Evolutionary conservation across 2,329 filamentous ascomycete species (phyloP).

Genomic region (Periconia digitata): DNA sequence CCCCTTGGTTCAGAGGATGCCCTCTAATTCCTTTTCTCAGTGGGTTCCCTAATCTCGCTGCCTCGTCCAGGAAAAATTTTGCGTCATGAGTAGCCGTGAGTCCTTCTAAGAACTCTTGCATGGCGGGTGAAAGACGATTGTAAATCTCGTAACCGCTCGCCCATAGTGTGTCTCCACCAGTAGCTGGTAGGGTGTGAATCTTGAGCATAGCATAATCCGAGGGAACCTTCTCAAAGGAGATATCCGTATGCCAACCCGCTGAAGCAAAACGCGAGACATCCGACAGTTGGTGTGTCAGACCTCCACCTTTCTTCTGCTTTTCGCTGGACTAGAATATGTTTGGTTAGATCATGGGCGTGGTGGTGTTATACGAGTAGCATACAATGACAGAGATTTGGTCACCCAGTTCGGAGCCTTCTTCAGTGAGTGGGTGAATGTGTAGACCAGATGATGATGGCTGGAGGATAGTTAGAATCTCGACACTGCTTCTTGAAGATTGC

Average conservation of each 20-base stretch:
- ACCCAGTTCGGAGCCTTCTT: conserved; percentile 45
- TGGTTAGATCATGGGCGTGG: background rate
- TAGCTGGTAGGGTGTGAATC: conserved; percentile 36
- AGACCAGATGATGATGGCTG: conserved; percentile 30
- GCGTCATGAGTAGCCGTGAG: conserved; percentile 50
- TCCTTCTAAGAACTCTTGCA: conserved; percentile 52
- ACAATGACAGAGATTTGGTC: conserved; percentile 45
- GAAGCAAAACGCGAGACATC: conserved; percentile 42
- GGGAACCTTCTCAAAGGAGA: conserved; percentile 45
- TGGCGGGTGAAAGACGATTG: conserved; percentile 52
- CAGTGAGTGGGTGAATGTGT: conserved; percentile 46
- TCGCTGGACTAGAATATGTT: conserved; percentile 7
- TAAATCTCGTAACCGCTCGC: conserved; percentile 50
- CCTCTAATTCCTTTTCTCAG: conserved; percentile 42
- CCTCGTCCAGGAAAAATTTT: conserved; percentile 32
- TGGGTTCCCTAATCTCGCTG: conserved; percentile 27
- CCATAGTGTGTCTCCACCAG: conserved; percentile 42
- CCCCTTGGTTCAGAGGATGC: conserved; percentile 57
- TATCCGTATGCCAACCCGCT: conserved; percentile 56
- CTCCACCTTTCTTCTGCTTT: conserved; percentile 33
- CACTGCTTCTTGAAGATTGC: background rate
- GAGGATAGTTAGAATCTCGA: conserved; percentile 3
- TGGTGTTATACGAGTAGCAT: conserved; percentile 10
- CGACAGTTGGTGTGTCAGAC: conserved; percentile 48
- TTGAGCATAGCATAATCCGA: conserved; percentile 45